phyloP scores from a whole-genome alignment of 2,329 filamentous ascomycete genomes.

The Ophiosphaerella narmari region DNA sequence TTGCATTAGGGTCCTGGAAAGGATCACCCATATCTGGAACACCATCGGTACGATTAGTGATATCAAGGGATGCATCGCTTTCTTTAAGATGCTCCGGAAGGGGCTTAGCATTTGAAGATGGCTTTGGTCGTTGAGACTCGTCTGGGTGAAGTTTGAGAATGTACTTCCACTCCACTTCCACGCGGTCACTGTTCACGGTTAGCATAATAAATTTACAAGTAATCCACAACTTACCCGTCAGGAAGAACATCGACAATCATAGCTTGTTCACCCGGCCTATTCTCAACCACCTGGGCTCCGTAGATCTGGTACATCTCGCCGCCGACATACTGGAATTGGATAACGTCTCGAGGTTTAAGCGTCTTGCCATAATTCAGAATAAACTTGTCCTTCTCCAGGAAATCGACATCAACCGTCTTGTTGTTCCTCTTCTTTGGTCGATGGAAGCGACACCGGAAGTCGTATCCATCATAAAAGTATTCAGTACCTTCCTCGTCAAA shows the following conservation, averaged over 20 bases:
- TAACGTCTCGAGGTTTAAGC: slow-evolving; percentile 73
- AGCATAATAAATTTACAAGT: slow-evolving; percentile 7
- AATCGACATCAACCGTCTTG: slow-evolving; percentile 71
- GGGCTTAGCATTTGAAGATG: slow-evolving; percentile 72
- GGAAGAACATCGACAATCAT: slow-evolving; percentile 83
- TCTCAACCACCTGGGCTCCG: slow-evolving; percentile 85
- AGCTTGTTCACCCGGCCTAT: slow-evolving; percentile 73
- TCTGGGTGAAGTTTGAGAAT: slow-evolving; percentile 72
- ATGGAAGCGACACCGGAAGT: slow-evolving; percentile 94
- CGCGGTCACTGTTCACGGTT: slow-evolving; percentile 60
- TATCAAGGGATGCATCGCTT: slow-evolving; percentile 50
- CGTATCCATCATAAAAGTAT: slow-evolving; percentile 88
- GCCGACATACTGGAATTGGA: slow-evolving; percentile 79
- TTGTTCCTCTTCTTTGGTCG: slow-evolving; percentile 86
- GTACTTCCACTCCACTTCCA: slow-evolving; percentile 87
- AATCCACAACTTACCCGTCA: slow-evolving; percentile 66
- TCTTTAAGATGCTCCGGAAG: slow-evolving; percentile 63
- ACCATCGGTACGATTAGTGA: slow-evolving; percentile 55
- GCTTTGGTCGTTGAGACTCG: slow-evolving; percentile 74
- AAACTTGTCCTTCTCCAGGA: slow-evolving; percentile 71
- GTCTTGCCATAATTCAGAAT: slow-evolving; percentile 70
- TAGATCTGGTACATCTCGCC: slow-evolving; percentile 88
- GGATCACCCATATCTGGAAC: slow-evolving; percentile 53
- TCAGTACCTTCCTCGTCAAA: slow-evolving; percentile 90
- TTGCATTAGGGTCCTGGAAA: slow-evolving; percentile 53